Base-by-base conservation (phyloP, 257 asterid genomes). In the Plantago major region DNA sequence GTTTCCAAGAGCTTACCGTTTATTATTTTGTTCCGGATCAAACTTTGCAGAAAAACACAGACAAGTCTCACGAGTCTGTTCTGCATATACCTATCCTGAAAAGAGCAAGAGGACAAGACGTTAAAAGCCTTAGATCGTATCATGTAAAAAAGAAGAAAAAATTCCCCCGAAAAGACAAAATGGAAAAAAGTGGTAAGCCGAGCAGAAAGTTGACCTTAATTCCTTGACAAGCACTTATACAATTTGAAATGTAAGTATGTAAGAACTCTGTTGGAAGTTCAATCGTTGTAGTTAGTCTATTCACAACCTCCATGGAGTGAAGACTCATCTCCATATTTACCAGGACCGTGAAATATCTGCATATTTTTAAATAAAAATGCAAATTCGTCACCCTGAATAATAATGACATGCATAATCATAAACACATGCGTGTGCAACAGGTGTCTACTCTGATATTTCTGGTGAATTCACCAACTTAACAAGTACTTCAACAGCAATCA, bases 271-370 rank as follows among this genome's bases (percentile, higher is more conserved):
- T 89, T 19, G 99, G 97, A 71, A 93, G 95, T 69, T 93, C 95
- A 67, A 93, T 91, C n/a, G 97, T 82, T 14, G 95, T 86, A 22
- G 99, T 89, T 63, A 93, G 88, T 76, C 97, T 83, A 84, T 93
- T 93, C 68, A 93, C 99, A 64, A 93, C 99, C 83, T 93, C 99
- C 97, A 93, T 93, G 45, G 97, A 93, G 68, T 93, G 99, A 76
- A 93, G 99, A 76, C 99, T 93, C 99, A 93, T 93, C 74, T 93
- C 99, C 99, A 93, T 93, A 78, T 76, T 89, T 48, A 87, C 99
- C 71, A 93, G 97, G 74, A 93, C 99, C n/a, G 89, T 84, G 66
- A 86, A 89, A 78, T 86, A 93, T 67, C 99, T 93, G 90, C 70
- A 44, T 55, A 49, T 62, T 50, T 44, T 9, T 11, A 69, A 68